phyloP scores from a whole-genome alignment of 805 yeast genomes.

The Candida stauntonica region DNA sequence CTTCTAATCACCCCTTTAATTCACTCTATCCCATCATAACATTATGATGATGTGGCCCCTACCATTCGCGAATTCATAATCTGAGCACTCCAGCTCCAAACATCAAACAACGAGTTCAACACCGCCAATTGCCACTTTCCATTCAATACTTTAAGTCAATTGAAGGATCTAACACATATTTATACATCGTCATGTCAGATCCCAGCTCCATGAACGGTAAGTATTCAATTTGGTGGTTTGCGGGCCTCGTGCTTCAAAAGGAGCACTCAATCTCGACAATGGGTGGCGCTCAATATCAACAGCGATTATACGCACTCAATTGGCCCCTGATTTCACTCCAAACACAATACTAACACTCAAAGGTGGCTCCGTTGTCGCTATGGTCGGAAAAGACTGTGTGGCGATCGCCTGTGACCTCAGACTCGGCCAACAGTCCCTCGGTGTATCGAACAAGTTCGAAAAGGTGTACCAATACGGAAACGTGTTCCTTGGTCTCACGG shows the following conservation, averaged over 20 bases:
- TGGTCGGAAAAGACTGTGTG: conserved; percentile 97
- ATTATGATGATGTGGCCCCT: conserved; percentile 5
- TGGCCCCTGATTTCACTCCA: background rate
- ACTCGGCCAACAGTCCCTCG: conserved; percentile 89
- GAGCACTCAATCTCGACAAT: too few relatives aligned
- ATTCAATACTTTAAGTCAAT: too few relatives aligned
- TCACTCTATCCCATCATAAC: too few relatives aligned
- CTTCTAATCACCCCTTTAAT: background rate
- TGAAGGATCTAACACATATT: too few relatives aligned
- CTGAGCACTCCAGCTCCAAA: background rate
- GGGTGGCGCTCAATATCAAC: background rate
- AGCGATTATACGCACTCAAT: background rate
- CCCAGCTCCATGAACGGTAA: conserved; percentile 72
- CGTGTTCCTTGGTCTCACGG: conserved; percentile 88
- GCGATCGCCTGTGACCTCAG: conserved; percentile 96
- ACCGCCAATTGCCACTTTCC: too few relatives aligned
- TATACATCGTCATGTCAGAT: conserved; percentile 73
- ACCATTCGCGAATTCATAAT: conserved; percentile 1
- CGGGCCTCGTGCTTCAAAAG: background rate
- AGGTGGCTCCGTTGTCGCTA: conserved; percentile 97
- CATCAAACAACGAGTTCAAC: background rate
- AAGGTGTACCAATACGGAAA: conserved; percentile 85
- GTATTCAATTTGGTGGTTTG: conserved; percentile 20
- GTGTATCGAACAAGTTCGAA: conserved; percentile 89
- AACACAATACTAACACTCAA: conserved; percentile 17